Conservation (phyloP, 2,329 filamentous ascomycete species). For the Trichocomaceae sp. region DNA sequence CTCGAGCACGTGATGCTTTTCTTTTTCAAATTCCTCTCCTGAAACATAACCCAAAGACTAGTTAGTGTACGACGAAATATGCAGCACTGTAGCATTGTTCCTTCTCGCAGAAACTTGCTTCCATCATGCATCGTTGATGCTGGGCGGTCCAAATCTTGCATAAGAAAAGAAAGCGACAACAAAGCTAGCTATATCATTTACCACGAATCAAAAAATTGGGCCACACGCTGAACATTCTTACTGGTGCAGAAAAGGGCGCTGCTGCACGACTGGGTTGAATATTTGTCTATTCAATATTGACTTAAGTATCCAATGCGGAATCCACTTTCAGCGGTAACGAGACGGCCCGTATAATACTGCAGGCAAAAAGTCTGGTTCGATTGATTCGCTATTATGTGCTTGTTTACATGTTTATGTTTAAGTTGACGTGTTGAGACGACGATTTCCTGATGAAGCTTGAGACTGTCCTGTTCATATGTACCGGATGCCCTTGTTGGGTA, state of each 20-base stretch:
- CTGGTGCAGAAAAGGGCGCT: not conserved
- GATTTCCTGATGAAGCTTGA: not conserved
- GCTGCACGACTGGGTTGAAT: not conserved
- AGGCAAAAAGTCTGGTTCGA: not conserved
- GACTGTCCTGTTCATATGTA: not conserved
- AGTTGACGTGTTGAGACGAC: not conserved
- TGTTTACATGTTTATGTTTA: not conserved
- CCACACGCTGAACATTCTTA: constrained; percentile 1
- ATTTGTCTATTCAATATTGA: not conserved
- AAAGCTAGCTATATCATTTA: not conserved
- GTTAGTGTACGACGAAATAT: no score
- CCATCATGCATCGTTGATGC: not conserved
- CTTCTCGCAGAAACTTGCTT: not conserved
- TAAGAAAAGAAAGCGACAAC: not conserved
- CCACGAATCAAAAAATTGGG: constrained; percentile 4
- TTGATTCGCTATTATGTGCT: not conserved
- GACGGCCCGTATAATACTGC: no score
- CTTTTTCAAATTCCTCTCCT: no score
- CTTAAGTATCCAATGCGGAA: not conserved
- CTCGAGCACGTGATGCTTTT: not conserved
- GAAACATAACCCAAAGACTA: no score
- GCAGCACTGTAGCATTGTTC: not conserved
- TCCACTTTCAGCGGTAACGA: not conserved
- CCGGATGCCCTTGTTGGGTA: not conserved
- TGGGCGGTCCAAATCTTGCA: not conserved